Base-by-base conservation (phyloP, 2,329 filamentous ascomycete genomes). In the Parafenestella ontariensis region DNA sequence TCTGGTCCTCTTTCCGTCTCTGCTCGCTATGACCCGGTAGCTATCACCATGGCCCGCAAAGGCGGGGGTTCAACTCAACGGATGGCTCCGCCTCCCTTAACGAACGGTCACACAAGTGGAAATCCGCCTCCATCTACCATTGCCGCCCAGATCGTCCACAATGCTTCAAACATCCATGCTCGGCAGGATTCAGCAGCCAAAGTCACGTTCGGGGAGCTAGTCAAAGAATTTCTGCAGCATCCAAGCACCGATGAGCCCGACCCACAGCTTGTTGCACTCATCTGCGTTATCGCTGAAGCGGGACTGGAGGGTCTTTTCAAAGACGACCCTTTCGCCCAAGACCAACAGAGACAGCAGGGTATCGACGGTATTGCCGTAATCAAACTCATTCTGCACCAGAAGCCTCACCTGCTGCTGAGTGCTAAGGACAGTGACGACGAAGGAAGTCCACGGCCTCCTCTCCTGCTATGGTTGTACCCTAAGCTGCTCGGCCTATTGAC, bases 141-240 rank as follows among this genome's bases (percentile, higher is more conserved):
- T 68, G 92, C 93, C 47, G 91, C 91, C 11, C 91, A 96, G 75
- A 87, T 97, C 52, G 91, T 95, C 60, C 88, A 91, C 71, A 91
- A 91, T 72, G 87, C 92, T 58, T 86, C 89, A 39, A 84, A 89
- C 20, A 85, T 85, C 45, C 82, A 84, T 46, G 83, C 82, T 58
- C 85, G 84, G 40, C 83, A 84, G 48, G 83, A 85, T 66, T 84
- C 84, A 47, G 84, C 89, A 65, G 87, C 89, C 65, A 88, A 86
- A 54, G 86, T 88, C 63, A 89, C 91, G 45, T 88, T 97, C 59
- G 87, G 89, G 58, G 86, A 88, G 47, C 82, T 97, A 2, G 82
- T 94, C 23, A 86, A 87, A 59, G 86, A 88, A 62, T 83, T 86
- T 20, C 70, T 87, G 5, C 76, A 76, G 29, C 75, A 78, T 41